Evolutionary conservation across 176 grass and related monocot genomes (phyloP), one percentile per base, ranked within the genome.

Genomic region (Zoysia pacifica): DNA sequence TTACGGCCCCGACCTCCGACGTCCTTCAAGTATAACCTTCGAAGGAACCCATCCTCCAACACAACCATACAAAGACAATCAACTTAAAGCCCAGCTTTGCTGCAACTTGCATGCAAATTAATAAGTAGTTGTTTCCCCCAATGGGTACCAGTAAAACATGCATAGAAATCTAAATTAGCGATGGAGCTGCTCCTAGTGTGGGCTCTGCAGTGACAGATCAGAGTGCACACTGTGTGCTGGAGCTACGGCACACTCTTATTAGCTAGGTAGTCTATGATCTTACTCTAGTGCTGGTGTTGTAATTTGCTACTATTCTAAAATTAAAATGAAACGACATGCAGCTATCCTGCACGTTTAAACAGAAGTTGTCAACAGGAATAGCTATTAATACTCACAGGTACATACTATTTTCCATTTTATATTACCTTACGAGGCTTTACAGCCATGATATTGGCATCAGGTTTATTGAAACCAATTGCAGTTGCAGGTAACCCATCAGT

Each of bases 381-480:
- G 36, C 43, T 14, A 35, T 16, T 41, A 44, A 75, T 78, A 46
- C 11, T 80, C 48, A 43, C 9, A 65, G 58, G 68, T 13, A 19
- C 38, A 76, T 36, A 76, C 48, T 40, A 2, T 28, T 62, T 77
- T 60, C 41, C 18, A 53, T 67, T 41, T 41, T 56, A n/a, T 70
- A 51, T 56, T 89, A 99, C 96, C 88, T 99, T 99, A 67, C 96
- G 92, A 74, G 96, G 96, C 38, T 89, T 94, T 58, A 83, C 84
- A 58, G 82, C 73, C 96, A 99, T 99, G 82, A 99, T 93, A 82
- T 99, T 89, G 9, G 84, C 73, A 87, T 99, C 96, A 86, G 88
- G 88, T 83, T 99, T 95, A 56, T 99, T 99, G 76, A 99, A 99
- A 82, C 96, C 96, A 84, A 99, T 99, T 49, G 96, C 96, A 53